Evolutionary conservation across 1,284 basidiomycete genomes (phyloP), one percentile per base, ranked within the genome.

Genomic region (Cryptococcus wingfieldii): DNA sequence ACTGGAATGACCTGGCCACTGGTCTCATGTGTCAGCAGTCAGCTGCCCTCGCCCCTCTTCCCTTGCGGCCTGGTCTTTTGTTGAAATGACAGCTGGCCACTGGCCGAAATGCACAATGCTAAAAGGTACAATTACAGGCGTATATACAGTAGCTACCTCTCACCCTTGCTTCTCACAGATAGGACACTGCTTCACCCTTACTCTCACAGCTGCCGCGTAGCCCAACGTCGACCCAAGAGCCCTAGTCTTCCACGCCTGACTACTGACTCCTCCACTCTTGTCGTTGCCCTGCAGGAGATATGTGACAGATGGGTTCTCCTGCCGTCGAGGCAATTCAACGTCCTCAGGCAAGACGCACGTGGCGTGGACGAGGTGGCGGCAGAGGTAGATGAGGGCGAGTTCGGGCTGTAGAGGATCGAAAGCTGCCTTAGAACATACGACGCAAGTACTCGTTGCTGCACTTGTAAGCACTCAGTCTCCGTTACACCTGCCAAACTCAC

Each of bases 301-400:
- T 18, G 78, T 78, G 2, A 77, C 83, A 1, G 71, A 63, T 0
- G 67, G 56, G 49, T 65, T 67, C 27, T 75, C 76, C 8, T 66
- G 68, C 23, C 71, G 63, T 25, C 60, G 59, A 1, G 76, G 75
- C 1, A 77, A 58, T 34, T 74, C 71, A 10, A 70, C 54, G 47
- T 72, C 70, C 46, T 67, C 62, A 2, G 65, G 65, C 1, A 75
- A 58, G 1, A 70, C 71, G 53, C 90, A 93, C 10, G 79, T 77
- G 0, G 87, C 86, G 67, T 95, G 91, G 0, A 91, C 87, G 49
- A 88, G 82, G 67, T 95, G 92, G 31, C 88, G 84, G 74, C 91
- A 95, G 10, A 95, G 79, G 75, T 89, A 95, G n/a, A 92, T 73
- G 5, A 93, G 72, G 3, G 83, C 54, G 1, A 65, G 53, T 12